phyloP scores from a whole-genome alignment of 306 rosid genomes.

The Crotalaria pallida region DNA sequence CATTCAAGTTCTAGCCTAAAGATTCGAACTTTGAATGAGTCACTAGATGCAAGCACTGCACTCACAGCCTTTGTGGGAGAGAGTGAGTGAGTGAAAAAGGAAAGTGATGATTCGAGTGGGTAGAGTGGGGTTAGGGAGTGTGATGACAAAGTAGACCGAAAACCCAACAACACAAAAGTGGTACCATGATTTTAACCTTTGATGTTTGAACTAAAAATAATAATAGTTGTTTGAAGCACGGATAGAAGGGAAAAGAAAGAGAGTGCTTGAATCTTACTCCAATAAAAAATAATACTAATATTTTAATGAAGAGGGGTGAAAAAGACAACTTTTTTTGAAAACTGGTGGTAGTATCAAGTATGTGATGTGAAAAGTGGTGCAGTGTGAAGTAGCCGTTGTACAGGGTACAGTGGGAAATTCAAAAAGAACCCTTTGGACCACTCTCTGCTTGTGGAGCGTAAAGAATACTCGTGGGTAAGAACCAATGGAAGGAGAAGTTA shows the following conservation, averaged over 20 bases:
- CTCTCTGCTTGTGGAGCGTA: not conserved
- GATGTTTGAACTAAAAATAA: slow-evolving; percentile 17
- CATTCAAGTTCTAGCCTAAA: slow-evolving; percentile 22
- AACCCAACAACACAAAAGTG: not conserved
- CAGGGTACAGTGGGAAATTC: slow-evolving; percentile 24
- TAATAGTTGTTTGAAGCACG: slow-evolving; percentile 34
- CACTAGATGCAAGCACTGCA: not conserved
- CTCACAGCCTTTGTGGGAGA: not conserved
- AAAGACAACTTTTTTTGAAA: slow-evolving; percentile 42
- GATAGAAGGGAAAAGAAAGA: slow-evolving; percentile 22
- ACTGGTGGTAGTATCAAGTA: too few relatives aligned
- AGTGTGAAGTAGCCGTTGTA: slow-evolving; percentile 34
- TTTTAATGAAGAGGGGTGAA: slow-evolving; percentile 19
- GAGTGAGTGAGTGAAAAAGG: not conserved
- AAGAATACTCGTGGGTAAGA: slow-evolving; percentile 3
- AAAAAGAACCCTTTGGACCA: not conserved
- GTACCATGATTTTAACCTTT: slow-evolving; percentile 14
- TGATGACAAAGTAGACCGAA: slow-evolving; percentile 19
- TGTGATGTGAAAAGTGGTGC: slow-evolving; percentile 24
- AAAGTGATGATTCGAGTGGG: slow-evolving; percentile 28
- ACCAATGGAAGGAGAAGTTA: not conserved
- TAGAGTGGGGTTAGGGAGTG: slow-evolving; percentile 19
- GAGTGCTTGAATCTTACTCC: slow-evolving; percentile 22
- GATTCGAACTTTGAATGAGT: slow-evolving; percentile 17
- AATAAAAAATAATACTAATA: not conserved